These are phyloP conservation scores for Hura crepitans DNA, from an alignment of 441 rosid genomes.

Conservation along the genomic window DNA sequence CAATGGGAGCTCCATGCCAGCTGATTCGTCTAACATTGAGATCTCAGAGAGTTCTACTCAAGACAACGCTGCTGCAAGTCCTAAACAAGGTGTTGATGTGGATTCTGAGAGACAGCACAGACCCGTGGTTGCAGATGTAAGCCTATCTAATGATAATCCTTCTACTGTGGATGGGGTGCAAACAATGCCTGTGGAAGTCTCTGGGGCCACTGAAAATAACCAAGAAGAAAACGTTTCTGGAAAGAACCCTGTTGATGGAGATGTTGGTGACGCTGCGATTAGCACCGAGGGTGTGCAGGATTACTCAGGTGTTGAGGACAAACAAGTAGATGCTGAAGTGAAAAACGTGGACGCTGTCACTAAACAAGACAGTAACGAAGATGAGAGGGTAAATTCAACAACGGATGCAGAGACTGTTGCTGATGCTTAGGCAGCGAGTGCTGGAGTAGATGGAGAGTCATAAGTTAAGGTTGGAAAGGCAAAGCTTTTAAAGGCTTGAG, in stretches of 20 bases:
- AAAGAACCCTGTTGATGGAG: constrained; percentile 13
- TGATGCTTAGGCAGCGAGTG: background rate
- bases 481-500: background rate
- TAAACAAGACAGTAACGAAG: constrained; percentile 12
- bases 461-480: background rate
- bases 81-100: constrained; percentile 20
- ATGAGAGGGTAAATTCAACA: constrained; percentile 3
- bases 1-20: constrained; percentile 19
- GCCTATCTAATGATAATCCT: constrained; percentile 12
- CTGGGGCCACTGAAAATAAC: background rate
- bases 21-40: constrained; percentile 19
- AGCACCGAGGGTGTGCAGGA: constrained; percentile 16
- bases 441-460: background rate
- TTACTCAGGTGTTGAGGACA: constrained; percentile 8
- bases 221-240: background rate
- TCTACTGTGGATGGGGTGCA: constrained; percentile 15
- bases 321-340: constrained; percentile 14
- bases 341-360: constrained; percentile 9
- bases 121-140: constrained; percentile 14
- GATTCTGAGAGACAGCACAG: constrained; percentile 23
- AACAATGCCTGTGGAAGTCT: background rate
- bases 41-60: constrained; percentile 13
- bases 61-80: constrained; percentile 1
- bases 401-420: constrained; percentile 7
- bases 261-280: constrained; percentile 6